phyloP scores from a whole-genome alignment of 164 flowering plant genomes.

The Echeveria elegans region DNA sequence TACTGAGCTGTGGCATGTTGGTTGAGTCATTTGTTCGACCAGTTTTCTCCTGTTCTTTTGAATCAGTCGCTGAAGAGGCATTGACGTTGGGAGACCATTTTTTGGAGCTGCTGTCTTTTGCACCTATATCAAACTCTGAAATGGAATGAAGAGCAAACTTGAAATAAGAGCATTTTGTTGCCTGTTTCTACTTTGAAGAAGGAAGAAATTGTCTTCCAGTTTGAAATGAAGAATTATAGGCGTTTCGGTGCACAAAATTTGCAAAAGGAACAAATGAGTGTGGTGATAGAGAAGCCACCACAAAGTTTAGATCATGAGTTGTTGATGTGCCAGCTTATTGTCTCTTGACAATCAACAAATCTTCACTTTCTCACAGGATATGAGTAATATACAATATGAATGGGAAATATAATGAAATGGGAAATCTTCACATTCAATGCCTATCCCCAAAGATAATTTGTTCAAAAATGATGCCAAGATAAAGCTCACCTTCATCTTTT shows the following conservation, averaged over 20 bases:
- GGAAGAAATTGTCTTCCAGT: not conserved
- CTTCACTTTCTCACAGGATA: not conserved
- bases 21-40: conserved; percentile 21
- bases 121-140: conserved; percentile 15
- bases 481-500: conserved; percentile 46
- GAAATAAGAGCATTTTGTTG: not conserved
- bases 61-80: conserved; percentile 25
- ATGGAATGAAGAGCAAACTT: conserved; percentile 23
- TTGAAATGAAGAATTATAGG: not conserved
- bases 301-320: not conserved
- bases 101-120: conserved; percentile 29
- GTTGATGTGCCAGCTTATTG: not conserved
- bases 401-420: too few species aligned
- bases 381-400: not conserved
- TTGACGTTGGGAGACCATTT: conserved; percentile 34
- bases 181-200: not conserved
- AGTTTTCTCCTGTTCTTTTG: conserved; percentile 26
- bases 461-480: not conserved
- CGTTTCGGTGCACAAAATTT: not conserved
- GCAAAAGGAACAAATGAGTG: not conserved
- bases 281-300: not conserved
- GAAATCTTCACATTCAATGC: too few species aligned
- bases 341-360: not conserved
- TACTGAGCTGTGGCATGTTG: conserved; percentile 29
- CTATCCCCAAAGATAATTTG: not conserved